A percentile compares a stretch with the other conserved stretches of the same genome.
Conservation (phyloP, 805 yeast species). For the Monosporozyma aquatica region DNA sequence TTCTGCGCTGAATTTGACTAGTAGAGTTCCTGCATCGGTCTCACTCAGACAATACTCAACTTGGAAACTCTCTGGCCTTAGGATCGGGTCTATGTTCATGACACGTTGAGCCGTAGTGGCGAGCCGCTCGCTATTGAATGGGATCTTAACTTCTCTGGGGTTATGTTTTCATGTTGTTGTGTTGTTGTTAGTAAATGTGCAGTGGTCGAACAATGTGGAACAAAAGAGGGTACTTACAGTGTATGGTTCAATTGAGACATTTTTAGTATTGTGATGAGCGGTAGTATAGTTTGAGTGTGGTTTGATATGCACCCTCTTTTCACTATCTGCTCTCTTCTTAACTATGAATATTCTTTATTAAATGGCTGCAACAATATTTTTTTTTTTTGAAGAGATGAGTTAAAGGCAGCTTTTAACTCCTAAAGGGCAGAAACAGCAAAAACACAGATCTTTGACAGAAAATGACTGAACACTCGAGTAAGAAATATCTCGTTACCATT, state of each 20-base stretch:
- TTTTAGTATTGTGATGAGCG: background rate
- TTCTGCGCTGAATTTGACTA: conserved; percentile 45
- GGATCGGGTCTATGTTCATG: conserved; percentile 70
- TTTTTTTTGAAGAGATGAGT: background rate
- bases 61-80: conserved; percentile 56
- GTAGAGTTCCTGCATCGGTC: conserved; percentile 30
- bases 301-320: background rate
- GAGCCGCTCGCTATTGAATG: conserved; percentile 50
- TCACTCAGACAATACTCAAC: conserved; percentile 33
- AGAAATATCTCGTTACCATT: background rate
- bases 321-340: too few relatives aligned
- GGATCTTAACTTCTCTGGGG: conserved; percentile 42
- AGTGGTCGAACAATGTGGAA: background rate
- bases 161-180: too few relatives aligned
- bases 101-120: conserved; percentile 56
- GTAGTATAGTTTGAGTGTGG: background rate
- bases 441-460: background rate
- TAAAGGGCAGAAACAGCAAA: background rate
- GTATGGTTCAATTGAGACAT: background rate
- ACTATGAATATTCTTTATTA: too few relatives aligned
- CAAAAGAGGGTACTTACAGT: background rate
- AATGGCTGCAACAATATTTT: too few relatives aligned
- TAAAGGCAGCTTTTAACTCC: background rate
- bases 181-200: conserved; percentile 8
- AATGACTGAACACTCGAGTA: background rate